phyloP scores from a whole-genome alignment of 805 yeast species.

The Metschnikowia aberdeeniae region DNA sequence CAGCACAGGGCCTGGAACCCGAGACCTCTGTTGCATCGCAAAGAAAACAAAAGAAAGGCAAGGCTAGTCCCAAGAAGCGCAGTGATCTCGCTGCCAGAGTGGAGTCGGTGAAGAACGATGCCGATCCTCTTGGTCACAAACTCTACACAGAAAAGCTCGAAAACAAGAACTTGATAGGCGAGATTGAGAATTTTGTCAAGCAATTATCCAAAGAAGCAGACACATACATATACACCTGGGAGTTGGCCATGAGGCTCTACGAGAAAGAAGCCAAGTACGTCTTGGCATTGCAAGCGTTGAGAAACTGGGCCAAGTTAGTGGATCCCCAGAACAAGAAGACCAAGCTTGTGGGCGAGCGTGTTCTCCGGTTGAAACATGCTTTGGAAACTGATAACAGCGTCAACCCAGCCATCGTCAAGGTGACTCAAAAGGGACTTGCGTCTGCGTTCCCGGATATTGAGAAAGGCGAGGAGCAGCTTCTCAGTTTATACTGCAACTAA shows the following conservation, averaged over 20 bases:
- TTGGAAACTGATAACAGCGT: conserved; percentile 33
- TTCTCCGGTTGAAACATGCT: conserved; percentile 28
- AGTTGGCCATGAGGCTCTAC: conserved; percentile 39
- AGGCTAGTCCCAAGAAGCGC: conserved; percentile 47
- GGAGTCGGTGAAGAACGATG: conserved; percentile 45
- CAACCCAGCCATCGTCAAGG: conserved; percentile 45
- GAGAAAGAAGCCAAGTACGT: conserved; percentile 43
- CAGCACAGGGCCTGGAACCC: conserved; percentile 20
- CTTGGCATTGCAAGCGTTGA: conserved; percentile 42
- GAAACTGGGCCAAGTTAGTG: conserved; percentile 37
- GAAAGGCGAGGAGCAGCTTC: conserved; percentile 17
- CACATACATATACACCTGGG: conserved; percentile 37
- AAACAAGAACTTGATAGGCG: conserved; percentile 36
- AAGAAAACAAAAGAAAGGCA: conserved; percentile 57
- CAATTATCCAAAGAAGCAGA: conserved; percentile 43
- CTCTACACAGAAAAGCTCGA: conserved; percentile 26
- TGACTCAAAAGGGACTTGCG: conserved; percentile 34
- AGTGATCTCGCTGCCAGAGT: conserved; percentile 49
- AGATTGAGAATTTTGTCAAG: conserved; percentile 39
- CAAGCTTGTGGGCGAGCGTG: conserved; percentile 26
- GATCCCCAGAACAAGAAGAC: conserved; percentile 22
- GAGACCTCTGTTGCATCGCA: conserved; percentile 21
- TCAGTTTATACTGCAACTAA: conserved; percentile 12
- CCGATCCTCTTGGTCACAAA: conserved; percentile 57
- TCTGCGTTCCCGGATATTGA: conserved; percentile 33